Evolutionary conservation across 2,329 filamentous ascomycete species (phyloP).

Genomic region (Penicillium hordei): DNA sequence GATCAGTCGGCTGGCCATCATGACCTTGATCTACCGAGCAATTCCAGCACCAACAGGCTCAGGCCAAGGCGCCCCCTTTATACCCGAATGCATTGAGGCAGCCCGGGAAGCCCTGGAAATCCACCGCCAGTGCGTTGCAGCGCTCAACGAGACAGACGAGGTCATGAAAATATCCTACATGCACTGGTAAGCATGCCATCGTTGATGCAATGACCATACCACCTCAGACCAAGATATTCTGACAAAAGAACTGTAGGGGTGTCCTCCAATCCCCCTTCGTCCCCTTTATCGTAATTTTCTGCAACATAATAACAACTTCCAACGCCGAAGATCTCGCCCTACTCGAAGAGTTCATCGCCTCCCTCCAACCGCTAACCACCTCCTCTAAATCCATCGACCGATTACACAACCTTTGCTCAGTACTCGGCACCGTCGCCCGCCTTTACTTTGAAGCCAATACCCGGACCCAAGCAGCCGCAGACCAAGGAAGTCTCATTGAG

Average conservation of each 20-base stretch:
- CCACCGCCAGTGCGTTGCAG: constrained; percentile 33
- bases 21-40: constrained; percentile 44
- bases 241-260: constrained; percentile 26
- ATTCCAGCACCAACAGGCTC: constrained; percentile 34
- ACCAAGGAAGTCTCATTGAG: constrained; percentile 49
- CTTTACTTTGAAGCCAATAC: constrained; percentile 64
- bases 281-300: constrained; percentile 52
- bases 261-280: constrained; percentile 50
- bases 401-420: constrained; percentile 61
- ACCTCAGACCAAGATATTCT: neutral
- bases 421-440: constrained; percentile 61
- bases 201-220: neutral
- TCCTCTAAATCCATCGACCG: constrained; percentile 61
- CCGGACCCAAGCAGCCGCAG: constrained; percentile 51
- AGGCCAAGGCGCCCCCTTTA: constrained; percentile 31
- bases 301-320: constrained; percentile 54
- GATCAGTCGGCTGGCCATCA: constrained; percentile 37
- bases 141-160: constrained; percentile 29
- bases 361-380: constrained; percentile 53
- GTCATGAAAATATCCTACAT: constrained; percentile 36
- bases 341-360: constrained; percentile 58
- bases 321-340: constrained; percentile 54
- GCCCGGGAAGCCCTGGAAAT: constrained; percentile 37
- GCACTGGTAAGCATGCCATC: constrained; percentile 32
- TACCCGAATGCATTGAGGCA: constrained; percentile 39